These are phyloP conservation scores for Prunella vulgaris DNA, from an alignment of 257 asterid species.

Conservation along the genomic window DNA sequence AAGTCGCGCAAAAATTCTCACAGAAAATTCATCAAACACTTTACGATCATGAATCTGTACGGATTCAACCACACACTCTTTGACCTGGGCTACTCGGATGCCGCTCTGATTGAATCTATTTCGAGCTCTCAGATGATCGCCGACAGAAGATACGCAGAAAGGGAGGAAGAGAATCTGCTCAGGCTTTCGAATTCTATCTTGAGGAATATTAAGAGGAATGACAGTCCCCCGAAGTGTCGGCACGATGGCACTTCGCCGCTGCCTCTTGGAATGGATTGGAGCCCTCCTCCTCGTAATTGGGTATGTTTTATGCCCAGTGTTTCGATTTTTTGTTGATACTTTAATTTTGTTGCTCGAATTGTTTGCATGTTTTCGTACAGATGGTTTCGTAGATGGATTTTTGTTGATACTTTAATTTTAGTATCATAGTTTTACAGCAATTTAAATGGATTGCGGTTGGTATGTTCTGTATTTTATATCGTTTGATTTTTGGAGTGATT, in stretches of 20 bases:
- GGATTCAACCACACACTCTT: conserved; percentile 40
- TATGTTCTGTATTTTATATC: background rate
- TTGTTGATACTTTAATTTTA: background rate
- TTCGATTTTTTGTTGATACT: background rate
- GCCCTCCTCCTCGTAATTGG: conserved; percentile 66
- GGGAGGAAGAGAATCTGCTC: conserved; percentile 28
- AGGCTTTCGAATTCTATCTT: conserved; percentile 28
- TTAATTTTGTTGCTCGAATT: background rate
- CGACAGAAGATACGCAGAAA: conserved; percentile 14
- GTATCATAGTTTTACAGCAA: background rate
- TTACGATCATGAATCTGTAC: conserved; percentile 43
- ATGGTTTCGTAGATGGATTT: background rate
- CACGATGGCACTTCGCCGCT: conserved; percentile 81
- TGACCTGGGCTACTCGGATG: conserved; percentile 50
- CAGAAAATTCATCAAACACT: conserved; percentile 11
- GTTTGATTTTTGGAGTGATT: background rate
- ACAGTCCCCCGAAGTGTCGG: conserved; percentile 47
- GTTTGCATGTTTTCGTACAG: background rate
- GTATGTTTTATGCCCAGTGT: conserved; percentile 25
- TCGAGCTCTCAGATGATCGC: conserved; percentile 23
- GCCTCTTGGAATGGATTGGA: conserved; percentile 91
- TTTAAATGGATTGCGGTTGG: background rate
- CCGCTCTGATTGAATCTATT: conserved; percentile 41
- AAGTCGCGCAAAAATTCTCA: conserved; percentile 8
- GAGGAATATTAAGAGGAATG: conserved; percentile 16